These are phyloP conservation scores for Stephania japonica DNA, from an alignment of 164 flowering plant species.

Conservation along the genomic window DNA sequence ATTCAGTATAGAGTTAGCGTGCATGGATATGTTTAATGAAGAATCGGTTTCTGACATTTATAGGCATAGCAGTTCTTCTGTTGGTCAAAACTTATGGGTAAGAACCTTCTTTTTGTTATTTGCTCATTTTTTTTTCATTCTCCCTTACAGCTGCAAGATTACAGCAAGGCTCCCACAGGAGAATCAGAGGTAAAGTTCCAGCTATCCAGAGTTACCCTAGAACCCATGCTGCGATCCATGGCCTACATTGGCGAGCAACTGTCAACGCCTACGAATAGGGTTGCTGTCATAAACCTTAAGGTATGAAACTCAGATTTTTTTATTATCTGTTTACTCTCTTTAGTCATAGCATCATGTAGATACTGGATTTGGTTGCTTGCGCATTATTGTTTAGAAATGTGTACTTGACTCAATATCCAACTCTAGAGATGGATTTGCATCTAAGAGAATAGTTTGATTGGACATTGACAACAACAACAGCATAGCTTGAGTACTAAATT, in stretches of 20 bases:
- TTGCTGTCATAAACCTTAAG: slow-evolving; percentile 48
- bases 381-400: background rate
- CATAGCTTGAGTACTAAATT: too few species aligned
- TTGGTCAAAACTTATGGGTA: background rate
- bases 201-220: slow-evolving; percentile 59
- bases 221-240: slow-evolving; percentile 82
- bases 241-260: slow-evolving; percentile 75
- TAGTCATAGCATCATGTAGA: background rate
- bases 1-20: background rate
- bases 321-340: slow-evolving; percentile 35
- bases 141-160: slow-evolving; percentile 59
- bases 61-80: background rate
- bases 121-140: background rate
- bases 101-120: background rate
- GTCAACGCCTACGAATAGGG: slow-evolving; percentile 31
- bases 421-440: background rate
- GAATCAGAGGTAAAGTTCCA: slow-evolving; percentile 79
- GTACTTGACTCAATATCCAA: background rate
- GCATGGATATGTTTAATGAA: background rate
- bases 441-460: background rate
- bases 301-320: slow-evolving; percentile 23
- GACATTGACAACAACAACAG: background rate
- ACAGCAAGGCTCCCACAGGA: slow-evolving; percentile 50
- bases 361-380: background rate
- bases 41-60: background rate